Evolutionary conservation across 768 basidiomycete species (phyloP), one percentile per base, ranked within the genome.

Genomic region (Leucogyrophana mollusca): DNA sequence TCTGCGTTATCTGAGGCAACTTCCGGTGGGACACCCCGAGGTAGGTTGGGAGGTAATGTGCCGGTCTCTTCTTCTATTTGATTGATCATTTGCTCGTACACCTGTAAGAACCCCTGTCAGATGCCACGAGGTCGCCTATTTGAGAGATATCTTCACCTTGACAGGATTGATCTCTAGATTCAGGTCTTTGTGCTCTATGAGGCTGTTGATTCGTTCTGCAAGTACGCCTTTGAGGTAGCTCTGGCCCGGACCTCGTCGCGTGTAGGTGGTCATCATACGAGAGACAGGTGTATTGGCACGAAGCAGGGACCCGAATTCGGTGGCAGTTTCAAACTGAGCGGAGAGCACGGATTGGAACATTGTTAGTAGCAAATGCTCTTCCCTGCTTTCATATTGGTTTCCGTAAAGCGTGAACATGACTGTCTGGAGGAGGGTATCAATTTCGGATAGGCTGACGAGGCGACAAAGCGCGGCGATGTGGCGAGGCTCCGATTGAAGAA

Each of bases 341-440:
- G 95, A 94, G 4, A 99, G 76, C 9, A 99, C 96, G 57, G 92
- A 94, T 74, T 99, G 89, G 72, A 99, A 99, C 96, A 99, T 99
- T 43, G 96, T 98, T 53, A 99, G 78, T 54, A 99, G 85, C 34
- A 99, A 72, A 68, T 99, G 96, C 71, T 99, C 96, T 71, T 99
- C 96, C 57, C 95, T 77, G 63, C 90, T 91, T 73, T 97, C 94
- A 72, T 98, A 95, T 73, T 98, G 95, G 74, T 99, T 95, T 52
- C 96, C 96, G 65, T 98, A 99, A 22, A 99, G 82, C 14, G 96
- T 98, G 72, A 99, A 99, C 96, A 99, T 99, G 68, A 99, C 96
- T 2, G 96, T 99, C 67, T 99, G 96, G 21, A 99, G 83, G 49
- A 99, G 87, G 37, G 96, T 98, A 68, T 99, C 96, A 61, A 99